Evolutionary conservation across 2,329 filamentous ascomycete genomes (phyloP).

Genomic region (Macrophomina phaseolina): DNA sequence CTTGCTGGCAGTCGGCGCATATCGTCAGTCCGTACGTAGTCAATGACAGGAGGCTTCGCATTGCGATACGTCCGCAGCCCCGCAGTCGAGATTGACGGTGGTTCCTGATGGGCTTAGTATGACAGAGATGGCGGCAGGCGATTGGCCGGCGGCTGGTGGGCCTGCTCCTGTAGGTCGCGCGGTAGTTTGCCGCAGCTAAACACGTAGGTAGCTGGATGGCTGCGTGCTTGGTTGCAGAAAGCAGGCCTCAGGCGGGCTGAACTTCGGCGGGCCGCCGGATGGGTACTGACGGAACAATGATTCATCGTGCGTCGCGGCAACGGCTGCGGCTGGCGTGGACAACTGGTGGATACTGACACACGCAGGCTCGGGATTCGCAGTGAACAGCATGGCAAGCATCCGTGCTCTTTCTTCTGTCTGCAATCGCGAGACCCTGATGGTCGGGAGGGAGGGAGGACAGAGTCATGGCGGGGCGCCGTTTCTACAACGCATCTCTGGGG

Average conservation of each 20-base stretch:
- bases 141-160: conserved; percentile 14
- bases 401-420: conserved; percentile 5
- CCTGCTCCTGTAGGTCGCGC: background rate
- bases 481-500: conserved; percentile 21
- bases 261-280: conserved; percentile 3
- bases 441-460: background rate
- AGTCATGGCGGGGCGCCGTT: conserved; percentile 14
- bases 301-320: conserved; percentile 15
- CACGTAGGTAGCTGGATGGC: conserved; percentile 2
- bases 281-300: background rate
- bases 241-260: conserved; percentile 2
- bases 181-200: conserved; percentile 14
- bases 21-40: background rate
- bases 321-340: conserved; percentile 2
- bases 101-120: conserved; percentile 21
- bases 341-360: too few species aligned
- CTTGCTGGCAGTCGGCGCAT: background rate
- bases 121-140: background rate
- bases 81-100: conserved; percentile 11
- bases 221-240: background rate
- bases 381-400: conserved; percentile 20
- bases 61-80: conserved; percentile 17
- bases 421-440: conserved; percentile 15
- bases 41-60: conserved; percentile 2
- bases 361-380: background rate